Conservation (phyloP, 2,329 filamentous ascomycete genomes). For the Aspergillus amoenus region DNA sequence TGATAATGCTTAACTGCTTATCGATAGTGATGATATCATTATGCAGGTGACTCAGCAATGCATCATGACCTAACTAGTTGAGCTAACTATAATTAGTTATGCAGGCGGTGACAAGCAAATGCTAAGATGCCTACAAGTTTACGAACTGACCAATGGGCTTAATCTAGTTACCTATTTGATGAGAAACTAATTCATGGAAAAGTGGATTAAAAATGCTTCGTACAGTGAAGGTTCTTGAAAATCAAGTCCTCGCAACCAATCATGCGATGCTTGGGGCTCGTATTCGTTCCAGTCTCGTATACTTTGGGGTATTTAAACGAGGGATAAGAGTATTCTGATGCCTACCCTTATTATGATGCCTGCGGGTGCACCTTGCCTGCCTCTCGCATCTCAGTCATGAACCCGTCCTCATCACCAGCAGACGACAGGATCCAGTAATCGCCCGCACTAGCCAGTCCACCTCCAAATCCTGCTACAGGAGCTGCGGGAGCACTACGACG, state of each 20-base stretch:
- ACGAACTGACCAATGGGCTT: not conserved
- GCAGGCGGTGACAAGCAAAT: not conserved
- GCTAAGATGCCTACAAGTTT: not conserved
- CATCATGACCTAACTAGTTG: not conserved
- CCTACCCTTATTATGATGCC: not conserved
- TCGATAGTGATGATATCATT: constrained; percentile 6
- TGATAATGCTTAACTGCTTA: constrained; percentile 4
- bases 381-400: constrained; percentile 43
- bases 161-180: not conserved
- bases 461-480: constrained; percentile 34
- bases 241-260: not conserved
- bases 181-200: not conserved
- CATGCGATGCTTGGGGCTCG: not conserved
- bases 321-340: not conserved
- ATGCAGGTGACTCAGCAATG: not conserved
- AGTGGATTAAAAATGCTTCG: not conserved
- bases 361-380: constrained; percentile 39
- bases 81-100: not conserved
- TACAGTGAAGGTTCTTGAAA: not conserved
- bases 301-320: not conserved
- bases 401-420: constrained; percentile 42
- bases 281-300: not conserved
- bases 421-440: constrained; percentile 44
- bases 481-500: constrained; percentile 36
- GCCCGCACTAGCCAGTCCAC: constrained; percentile 37